These are phyloP conservation scores for Hypoxylon sp. DNA, from an alignment of 2,329 filamentous ascomycete genomes.

Conservation along the genomic window DNA sequence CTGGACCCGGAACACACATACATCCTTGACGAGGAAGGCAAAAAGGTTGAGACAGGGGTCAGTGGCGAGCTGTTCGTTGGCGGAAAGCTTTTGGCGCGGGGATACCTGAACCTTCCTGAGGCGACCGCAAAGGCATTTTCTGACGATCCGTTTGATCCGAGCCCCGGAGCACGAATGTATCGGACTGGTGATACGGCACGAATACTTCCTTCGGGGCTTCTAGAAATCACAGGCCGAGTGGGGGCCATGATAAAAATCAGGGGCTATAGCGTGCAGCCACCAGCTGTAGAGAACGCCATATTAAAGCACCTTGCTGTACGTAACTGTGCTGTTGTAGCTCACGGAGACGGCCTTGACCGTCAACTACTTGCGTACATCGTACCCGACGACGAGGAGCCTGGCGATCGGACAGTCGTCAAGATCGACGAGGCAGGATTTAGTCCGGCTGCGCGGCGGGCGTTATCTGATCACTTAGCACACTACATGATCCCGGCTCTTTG, in stretches of 20 bases:
- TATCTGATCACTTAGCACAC: conserved; percentile 76
- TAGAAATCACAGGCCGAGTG: conserved; percentile 81
- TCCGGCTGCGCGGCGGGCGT: conserved; percentile 72
- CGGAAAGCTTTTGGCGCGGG: conserved; percentile 77
- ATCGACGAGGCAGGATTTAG: conserved; percentile 79
- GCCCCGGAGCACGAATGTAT: conserved; percentile 75
- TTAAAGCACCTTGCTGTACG: conserved; percentile 76
- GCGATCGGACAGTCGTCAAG: conserved; percentile 69
- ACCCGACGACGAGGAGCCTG: conserved; percentile 69
- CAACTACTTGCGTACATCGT: conserved; percentile 84
- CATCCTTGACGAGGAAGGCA: conserved; percentile 76
- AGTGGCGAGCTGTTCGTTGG: conserved; percentile 82
- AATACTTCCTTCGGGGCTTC: conserved; percentile 72
- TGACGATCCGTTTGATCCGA: conserved; percentile 71
- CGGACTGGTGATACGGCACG: conserved; percentile 78
- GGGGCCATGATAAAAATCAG: conserved; percentile 85
- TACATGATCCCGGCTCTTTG: conserved; percentile 87
- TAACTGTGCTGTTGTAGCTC: conserved; percentile 77
- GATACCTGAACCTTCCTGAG: conserved; percentile 83
- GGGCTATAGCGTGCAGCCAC: conserved; percentile 81
- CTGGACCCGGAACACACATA: conserved; percentile 76
- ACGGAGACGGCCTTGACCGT: conserved; percentile 79
- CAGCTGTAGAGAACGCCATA: conserved; percentile 80
- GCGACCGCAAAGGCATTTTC: conserved; percentile 79
- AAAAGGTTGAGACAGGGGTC: conserved; percentile 70